Evolutionary conservation across 2,329 filamentous ascomycete species (phyloP).

Genomic region (Aureobasidium sp.): DNA sequence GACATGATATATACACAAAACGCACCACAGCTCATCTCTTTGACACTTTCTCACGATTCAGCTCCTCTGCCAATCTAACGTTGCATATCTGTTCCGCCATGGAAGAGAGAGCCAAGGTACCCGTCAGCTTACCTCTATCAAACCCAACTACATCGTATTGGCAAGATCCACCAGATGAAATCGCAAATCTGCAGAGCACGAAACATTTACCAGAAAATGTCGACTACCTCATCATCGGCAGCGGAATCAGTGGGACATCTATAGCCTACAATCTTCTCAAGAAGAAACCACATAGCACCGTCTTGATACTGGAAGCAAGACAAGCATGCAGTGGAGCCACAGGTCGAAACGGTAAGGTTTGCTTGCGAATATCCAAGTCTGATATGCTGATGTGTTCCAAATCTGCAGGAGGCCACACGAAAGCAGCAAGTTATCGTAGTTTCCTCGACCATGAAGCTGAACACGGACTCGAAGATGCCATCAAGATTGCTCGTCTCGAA

Average conservation of each 20-base stretch:
- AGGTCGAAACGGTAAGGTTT: constrained; percentile 27
- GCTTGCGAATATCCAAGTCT: too few relatives aligned
- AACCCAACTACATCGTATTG: constrained; percentile 33
- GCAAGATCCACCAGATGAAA: constrained; percentile 30
- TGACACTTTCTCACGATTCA: too few relatives aligned
- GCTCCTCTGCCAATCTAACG: too few relatives aligned
- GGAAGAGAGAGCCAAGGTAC: constrained; percentile 13
- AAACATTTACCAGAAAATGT: constrained; percentile 19
- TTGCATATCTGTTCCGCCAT: background rate
- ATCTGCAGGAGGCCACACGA: constrained; percentile 36
- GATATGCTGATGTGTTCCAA: too few relatives aligned
- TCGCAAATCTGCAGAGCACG: constrained; percentile 25
- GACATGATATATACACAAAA: too few relatives aligned
- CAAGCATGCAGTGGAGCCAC: constrained; percentile 31
- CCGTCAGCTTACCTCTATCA: constrained; percentile 21
- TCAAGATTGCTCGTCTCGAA: constrained; percentile 33
- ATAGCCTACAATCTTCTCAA: constrained; percentile 29
- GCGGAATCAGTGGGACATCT: constrained; percentile 32
- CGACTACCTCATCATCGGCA: constrained; percentile 31
- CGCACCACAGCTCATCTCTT: too few relatives aligned
- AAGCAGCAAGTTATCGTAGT: constrained; percentile 42
- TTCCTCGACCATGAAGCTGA: constrained; percentile 40
- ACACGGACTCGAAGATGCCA: constrained; percentile 43
- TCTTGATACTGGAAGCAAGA: constrained; percentile 33
- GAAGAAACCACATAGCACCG: constrained; percentile 14